Evolutionary conservation across 108 stramenopile species (phyloP), one percentile per base, ranked within the genome.

Genomic region (Cyclotella atomus): DNA sequence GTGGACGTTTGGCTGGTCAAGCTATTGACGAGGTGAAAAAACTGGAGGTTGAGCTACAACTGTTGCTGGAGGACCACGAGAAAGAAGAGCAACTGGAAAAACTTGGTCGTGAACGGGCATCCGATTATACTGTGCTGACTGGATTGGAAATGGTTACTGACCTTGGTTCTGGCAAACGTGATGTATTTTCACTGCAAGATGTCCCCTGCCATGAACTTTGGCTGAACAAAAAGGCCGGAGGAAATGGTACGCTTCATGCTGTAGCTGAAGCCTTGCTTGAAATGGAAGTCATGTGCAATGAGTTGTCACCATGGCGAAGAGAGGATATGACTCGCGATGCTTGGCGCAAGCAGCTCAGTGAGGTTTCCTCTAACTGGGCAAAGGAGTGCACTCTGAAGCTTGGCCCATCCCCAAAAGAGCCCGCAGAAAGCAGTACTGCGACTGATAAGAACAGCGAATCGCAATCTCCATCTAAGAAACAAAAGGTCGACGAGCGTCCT

Each of bases 1-100:
- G 88, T 68, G 93, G 90, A 9, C 76, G 93, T 19, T 70, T 94
- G 52, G 87, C 76, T 25, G 70, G 70, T 33, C 88, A 78, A 45
- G 83, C 89, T 28, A 78, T 82, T 56, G 84, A 88, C 49, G 92
- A 91, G 35, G 34, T 88, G 43, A 61, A 57, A 45, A 83, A 70
- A 60, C 33, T 88, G 10, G 79, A 85, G 64, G 65, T 52, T 19
- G 84, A 87, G 63, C 72, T 88, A 23, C 73, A 87, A 19, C 44
- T 59, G 16, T 44, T 85, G 59, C 50, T 66, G 23, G 62, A 68
- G 47, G 38, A 56, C 12, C 76, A 82, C 50, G 70, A 83, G 45
- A 45, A 68, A 59, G 82, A 87, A 65, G 78, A 72, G 35, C 70
- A 47, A 0, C 59, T 60, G 3, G 78, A 79, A 27, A 71, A 68